These are phyloP conservation scores for Termitomyces sp. DNA, from an alignment of 768 basidiomycete genomes.

Conservation along the genomic window DNA sequence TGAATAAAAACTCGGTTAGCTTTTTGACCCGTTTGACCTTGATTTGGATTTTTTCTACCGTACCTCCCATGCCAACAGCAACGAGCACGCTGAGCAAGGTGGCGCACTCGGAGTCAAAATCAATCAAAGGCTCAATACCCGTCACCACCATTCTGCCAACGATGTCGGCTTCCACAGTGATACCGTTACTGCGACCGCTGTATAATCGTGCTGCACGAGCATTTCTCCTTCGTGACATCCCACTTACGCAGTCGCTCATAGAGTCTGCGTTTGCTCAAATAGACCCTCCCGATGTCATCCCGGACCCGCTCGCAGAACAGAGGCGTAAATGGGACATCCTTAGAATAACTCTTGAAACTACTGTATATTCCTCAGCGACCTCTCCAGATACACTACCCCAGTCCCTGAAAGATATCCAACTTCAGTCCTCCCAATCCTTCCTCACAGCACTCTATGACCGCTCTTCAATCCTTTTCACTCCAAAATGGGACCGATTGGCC, in stretches of 20 bases:
- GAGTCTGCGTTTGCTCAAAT: constrained; percentile 65
- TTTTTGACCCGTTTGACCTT: background rate
- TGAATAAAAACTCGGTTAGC: constrained; percentile 6
- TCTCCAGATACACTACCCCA: constrained; percentile 40
- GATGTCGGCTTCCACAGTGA: constrained; percentile 23
- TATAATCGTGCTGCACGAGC: constrained; percentile 76
- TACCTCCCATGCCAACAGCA: constrained; percentile 43
- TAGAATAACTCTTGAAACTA: constrained; percentile 76
- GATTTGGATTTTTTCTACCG: background rate
- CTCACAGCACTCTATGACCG: constrained; percentile 52
- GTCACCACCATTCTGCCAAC: constrained; percentile 11
- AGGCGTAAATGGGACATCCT: constrained; percentile 87
- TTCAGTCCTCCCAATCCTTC: constrained; percentile 55
- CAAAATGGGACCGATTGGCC: constrained; percentile 32
- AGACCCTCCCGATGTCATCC: constrained; percentile 26
- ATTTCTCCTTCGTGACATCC: constrained; percentile 69
- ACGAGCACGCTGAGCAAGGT: constrained; percentile 34
- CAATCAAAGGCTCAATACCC: constrained; percentile 28
- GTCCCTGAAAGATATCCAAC: constrained; percentile 43
- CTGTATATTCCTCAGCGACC: constrained; percentile 58
- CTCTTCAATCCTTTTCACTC: constrained; percentile 66
- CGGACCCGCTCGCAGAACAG: constrained; percentile 41
- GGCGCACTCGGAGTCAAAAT: constrained; percentile 19
- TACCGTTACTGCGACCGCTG: constrained; percentile 58
- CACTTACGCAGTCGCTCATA: constrained; percentile 60